These are phyloP conservation scores for Gentiana macrophylla DNA, from an alignment of 257 asterid genomes.

Conservation along the genomic window DNA sequence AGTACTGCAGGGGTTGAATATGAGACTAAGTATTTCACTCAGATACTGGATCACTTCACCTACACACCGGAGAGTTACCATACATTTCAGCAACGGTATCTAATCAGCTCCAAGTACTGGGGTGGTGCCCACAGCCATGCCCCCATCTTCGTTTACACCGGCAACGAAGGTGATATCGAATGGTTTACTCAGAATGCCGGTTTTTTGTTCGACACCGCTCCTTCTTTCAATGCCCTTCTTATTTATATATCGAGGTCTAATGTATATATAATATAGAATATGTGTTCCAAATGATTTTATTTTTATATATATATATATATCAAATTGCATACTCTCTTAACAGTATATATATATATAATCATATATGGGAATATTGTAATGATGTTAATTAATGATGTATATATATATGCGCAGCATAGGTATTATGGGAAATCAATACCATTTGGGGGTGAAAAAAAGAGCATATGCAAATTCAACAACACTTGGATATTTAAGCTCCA, in stretches of 20 bases:
- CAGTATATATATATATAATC: no score
- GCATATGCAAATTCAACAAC: slow-evolving; percentile 70
- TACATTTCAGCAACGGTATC: slow-evolving; percentile 71
- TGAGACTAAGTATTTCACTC: slow-evolving; percentile 49
- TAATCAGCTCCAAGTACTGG: slow-evolving; percentile 56
- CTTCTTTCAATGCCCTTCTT: slow-evolving; percentile 55
- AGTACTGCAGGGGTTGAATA: slow-evolving; percentile 29
- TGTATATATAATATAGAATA: no score
- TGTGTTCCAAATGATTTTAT: no score
- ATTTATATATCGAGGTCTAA: no score
- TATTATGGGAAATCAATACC: slow-evolving; percentile 84
- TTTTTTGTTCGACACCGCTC: slow-evolving; percentile 76
- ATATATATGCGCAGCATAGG: slow-evolving; percentile 46
- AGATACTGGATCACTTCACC: slow-evolving; percentile 78
- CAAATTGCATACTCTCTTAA: no score
- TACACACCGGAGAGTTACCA: slow-evolving; percentile 58
- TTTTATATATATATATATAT: no score
- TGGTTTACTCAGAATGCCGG: slow-evolving; percentile 94
- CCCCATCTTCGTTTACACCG: slow-evolving; percentile 89
- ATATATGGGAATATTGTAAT: no score
- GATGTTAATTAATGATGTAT: no score
- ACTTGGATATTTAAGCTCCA: slow-evolving; percentile 69
- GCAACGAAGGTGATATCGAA: slow-evolving; percentile 85
- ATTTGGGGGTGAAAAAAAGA: slow-evolving; percentile 40
- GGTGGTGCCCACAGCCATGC: slow-evolving; percentile 51